Percentiles rank a stretch among this genome's conserved stretches.
Conservation (phyloP, 148 eudicot species). For the Spergularia bocconei region DNA sequence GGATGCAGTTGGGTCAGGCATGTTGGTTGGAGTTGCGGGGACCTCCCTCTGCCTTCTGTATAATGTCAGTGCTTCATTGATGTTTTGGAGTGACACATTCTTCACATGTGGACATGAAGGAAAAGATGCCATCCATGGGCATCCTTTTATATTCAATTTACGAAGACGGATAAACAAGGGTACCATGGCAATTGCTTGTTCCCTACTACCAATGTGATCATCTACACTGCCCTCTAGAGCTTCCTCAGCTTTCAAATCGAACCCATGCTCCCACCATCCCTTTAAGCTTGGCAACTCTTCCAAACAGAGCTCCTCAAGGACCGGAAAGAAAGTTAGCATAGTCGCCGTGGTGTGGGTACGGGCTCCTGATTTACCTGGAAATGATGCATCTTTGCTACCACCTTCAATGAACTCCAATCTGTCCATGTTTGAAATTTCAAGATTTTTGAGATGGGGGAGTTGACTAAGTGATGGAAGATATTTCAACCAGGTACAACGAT, state of each 20-base stretch:
- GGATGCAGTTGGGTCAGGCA: no score
- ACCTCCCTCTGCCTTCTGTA: no score
- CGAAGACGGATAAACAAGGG: background rate
- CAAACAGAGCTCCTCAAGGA: background rate
- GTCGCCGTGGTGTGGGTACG: background rate
- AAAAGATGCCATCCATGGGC: slow-evolving; percentile 1
- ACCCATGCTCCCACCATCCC: slow-evolving; percentile 15
- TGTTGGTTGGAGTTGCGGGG: no score
- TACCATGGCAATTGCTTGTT: no score
- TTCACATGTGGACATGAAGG: background rate
- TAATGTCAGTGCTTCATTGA: no score
- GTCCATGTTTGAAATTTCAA: background rate
- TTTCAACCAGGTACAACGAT: background rate
- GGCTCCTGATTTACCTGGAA: background rate
- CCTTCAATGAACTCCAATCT: slow-evolving; percentile 3
- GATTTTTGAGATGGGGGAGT: background rate
- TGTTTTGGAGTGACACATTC: no score
- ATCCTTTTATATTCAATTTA: background rate
- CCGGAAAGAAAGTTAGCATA: background rate
- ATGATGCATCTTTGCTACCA: background rate
- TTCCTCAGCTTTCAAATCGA: background rate
- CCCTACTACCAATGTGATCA: background rate
- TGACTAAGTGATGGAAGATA: slow-evolving; percentile 12
- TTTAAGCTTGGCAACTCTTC: background rate
- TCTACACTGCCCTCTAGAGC: background rate